Evolutionary conservation across 164 flowering plant species (phyloP).

Genomic region (Euptelea pleiosperma): DNA sequence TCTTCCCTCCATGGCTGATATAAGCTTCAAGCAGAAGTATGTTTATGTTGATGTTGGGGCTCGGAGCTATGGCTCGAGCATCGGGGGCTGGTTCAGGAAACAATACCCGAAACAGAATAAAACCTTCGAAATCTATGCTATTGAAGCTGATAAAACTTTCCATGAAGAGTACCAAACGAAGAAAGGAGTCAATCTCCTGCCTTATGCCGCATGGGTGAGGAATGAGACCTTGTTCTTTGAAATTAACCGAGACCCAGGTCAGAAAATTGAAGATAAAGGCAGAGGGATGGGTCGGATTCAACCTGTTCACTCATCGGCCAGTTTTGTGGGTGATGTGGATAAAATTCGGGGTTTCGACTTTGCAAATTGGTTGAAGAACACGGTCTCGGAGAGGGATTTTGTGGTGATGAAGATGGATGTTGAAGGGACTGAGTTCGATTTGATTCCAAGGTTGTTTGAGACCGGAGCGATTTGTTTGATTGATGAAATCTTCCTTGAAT

Average conservation of each 20-base stretch:
- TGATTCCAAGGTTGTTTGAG: constrained; percentile 83
- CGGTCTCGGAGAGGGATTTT: constrained; percentile 71
- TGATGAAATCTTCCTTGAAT: constrained; percentile 93
- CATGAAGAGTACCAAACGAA: constrained; percentile 57
- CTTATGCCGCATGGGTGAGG: constrained; percentile 92
- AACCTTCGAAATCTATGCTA: constrained; percentile 81
- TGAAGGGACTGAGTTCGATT: constrained; percentile 93
- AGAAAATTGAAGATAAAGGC: constrained; percentile 41
- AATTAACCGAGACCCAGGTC: constrained; percentile 64
- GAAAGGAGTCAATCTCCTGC: constrained; percentile 68
- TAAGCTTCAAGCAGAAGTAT: constrained; percentile 71
- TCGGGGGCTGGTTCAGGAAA: constrained; percentile 93
- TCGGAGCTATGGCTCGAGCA: constrained; percentile 91
- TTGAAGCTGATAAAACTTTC: constrained; percentile 86
- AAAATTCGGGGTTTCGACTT: constrained; percentile 89
- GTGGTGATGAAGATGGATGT: constrained; percentile 99
- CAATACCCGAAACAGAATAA: constrained; percentile 92
- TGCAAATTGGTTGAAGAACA: constrained; percentile 84
- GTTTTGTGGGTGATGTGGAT: constrained; percentile 42
- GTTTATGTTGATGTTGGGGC: constrained; percentile 94
- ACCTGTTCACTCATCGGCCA: constrained; percentile 33
- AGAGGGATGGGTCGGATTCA: constrained; percentile 93
- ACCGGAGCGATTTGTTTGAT: constrained; percentile 94
- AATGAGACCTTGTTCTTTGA: constrained; percentile 82
- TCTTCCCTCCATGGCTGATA: constrained; percentile 71